Evolutionary conservation across 164 flowering plant genomes (phyloP), one percentile per base, ranked within the genome.

Genomic region (Liquidambar formosana): DNA sequence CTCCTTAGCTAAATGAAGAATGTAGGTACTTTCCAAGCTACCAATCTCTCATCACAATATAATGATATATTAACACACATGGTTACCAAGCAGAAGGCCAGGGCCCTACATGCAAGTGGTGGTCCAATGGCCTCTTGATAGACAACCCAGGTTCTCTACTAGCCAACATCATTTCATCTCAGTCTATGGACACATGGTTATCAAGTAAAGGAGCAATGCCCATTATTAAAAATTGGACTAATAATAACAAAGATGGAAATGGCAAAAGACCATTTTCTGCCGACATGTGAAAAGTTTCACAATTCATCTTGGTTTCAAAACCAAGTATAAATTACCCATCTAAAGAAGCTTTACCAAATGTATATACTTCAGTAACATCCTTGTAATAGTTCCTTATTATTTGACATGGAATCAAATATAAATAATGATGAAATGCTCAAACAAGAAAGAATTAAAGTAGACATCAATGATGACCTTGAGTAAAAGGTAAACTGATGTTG

Each of bases 401-500:
- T 19, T 25, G 21, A 53, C 60, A 46, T 8, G 2, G 10, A n/a
- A 12, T 23, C 25, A 21, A 53, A 25, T 13, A 43, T 4, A 65
- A 52, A 21, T 5, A 25, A 22, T 3, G 23, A 47, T 49, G 56
- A 15, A 26, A 16, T 49, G 14, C 19, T 26, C 16, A 61, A 23
- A 23, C 38, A 46, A 63, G 33, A 38, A 44, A 54, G 38, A 41
- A 15, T 21, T 14, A 23, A n/a, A 41, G n/a, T n/a, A 21, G 18
- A 5, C 22, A 57, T 60, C 25, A 21, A n/a, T 26, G 28, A 60
- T 53, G 56, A 92, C 99, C 99, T 94, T 86, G 54, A 91, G 83
- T 25, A 88, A 45, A 72, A 91, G 91, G 83, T 95, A 95, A 33
- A 89, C 67, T 12, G 99, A 93, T 49, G 96, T 60, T 22, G 98